Evolutionary conservation across 2,329 filamentous ascomycete genomes (phyloP), one percentile per base, ranked within the genome.

Genomic region (Hysterium pulicare): DNA sequence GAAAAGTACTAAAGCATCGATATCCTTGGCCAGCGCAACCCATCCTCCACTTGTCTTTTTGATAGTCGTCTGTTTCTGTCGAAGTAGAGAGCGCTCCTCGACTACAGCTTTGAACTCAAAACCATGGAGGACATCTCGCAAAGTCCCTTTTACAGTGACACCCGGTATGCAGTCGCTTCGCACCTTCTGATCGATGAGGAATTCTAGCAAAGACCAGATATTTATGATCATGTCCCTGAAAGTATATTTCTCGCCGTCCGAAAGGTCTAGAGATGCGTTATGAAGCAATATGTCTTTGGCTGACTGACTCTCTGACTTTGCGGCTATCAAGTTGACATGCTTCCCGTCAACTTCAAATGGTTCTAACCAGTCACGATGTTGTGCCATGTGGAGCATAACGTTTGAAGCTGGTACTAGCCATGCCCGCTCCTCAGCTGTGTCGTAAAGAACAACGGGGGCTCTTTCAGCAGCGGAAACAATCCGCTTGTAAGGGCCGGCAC

Each of bases 51-150:
- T 40, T 11, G 45, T 47, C 30, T 48, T 50, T 11, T n/a, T 15
- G 4, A 52, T 31, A 8, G 17, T 9, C 8, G 24, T 19, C 34
- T 54, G 34, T 15, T 50, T 54, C 28, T 39, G 21, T 7, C 40
- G 19, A 11, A 49, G 38, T 13, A 49, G 49, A 4, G 45, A 48
- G 11, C 40, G 45, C 30, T 52, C 42, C 37, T 50, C 41, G 7
- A 52, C 51, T 9, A 54, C 40, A 2, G 47, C 47, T 31, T 48
- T 52, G 39, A 47, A 54, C 20, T 54, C 47, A 17, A 38, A 52
- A 3, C 49, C 51, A 5, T 44, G 13, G 6, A 54, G 23, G 22
- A 26, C 3, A 7, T 52, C 45, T 2, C 33, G 19, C 2, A 38
- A 26, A 8, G 40, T 32, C 2, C 11, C 23, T 32, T 47, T 41